A percentile compares a stretch with the other conserved stretches of the same genome.
Conservation (phyloP, 2,329 filamentous ascomycete species). For the Alternaria novae-zelandiae region DNA sequence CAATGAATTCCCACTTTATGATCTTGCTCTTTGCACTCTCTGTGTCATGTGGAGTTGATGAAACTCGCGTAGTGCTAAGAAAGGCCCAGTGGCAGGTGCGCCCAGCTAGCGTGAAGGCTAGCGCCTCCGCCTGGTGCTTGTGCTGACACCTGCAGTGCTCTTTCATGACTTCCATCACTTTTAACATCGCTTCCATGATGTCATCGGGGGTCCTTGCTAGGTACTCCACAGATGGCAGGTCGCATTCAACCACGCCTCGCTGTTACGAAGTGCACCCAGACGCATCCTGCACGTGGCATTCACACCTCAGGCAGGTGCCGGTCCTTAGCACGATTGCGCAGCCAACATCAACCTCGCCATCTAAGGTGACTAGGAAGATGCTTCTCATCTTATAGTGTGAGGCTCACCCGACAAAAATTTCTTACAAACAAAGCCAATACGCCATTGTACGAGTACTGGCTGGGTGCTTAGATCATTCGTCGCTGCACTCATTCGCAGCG, state of each 20-base stretch:
- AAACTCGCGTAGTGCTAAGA: background rate
- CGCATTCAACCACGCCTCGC: background rate
- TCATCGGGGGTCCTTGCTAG: background rate
- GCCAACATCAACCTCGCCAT: background rate
- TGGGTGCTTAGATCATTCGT: background rate
- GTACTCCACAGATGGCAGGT: background rate
- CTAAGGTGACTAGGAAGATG: background rate
- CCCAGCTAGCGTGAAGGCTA: background rate
- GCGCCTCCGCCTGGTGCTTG: background rate
- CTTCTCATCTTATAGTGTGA: background rate
- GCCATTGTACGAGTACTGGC: background rate
- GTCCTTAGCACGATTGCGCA: background rate
- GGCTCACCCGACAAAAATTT: accelerated
- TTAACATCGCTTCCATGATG: background rate
- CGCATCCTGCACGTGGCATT: background rate
- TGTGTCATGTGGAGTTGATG: background rate
- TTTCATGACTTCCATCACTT: background rate
- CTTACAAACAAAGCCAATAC: background rate
- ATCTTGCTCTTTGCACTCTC: background rate
- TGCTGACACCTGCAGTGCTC: background rate
- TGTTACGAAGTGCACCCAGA: background rate
- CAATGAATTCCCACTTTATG: background rate
- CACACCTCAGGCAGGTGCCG: background rate
- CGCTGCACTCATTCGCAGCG: background rate
- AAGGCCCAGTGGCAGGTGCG: background rate